Evolutionary conservation across 2,329 filamentous ascomycete genomes (phyloP), one percentile per base, ranked within the genome.

Genomic region (Aspergillus sp.): DNA sequence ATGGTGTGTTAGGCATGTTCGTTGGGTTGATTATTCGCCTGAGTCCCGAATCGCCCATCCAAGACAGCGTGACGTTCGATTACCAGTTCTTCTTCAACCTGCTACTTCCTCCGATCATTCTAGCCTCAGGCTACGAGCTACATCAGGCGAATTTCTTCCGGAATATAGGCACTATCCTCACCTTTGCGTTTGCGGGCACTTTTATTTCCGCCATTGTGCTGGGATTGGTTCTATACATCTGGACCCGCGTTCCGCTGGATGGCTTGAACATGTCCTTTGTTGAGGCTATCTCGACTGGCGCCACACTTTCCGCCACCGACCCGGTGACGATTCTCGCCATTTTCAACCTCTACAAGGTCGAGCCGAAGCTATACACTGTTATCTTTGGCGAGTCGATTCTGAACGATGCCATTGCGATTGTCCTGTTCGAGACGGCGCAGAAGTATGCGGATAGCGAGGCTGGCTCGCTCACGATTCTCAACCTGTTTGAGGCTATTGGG

Each of bases 71-170:
- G 61, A 95, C 86, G 68, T 98, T 98, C 75, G 87, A 97, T 73
- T 96, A 96, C 66, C 90, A 97, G 64, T 95, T 97, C 75, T 98
- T 98, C 77, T 98, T 98, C 77, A 98, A 98, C 68, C 81, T 98
- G 37, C 81, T 98, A 9, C 86, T 98, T n/a, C 93, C 93, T 32
- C 93, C 93, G 44, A 98, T 98, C 64, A 98, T 98, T 64, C 78
- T 98, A 27, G 91, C 90, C 11, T 96, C 91, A 11, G 93, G 93
- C 43, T 98, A 97, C 71, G 93, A 98, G 69, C 71, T 98, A 48
- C 93, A 98, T 67, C 93, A 98, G 72, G 90, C 88, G 57, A 98
- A 98, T 72, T 98, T 98, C 78, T 98, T 98, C 71, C 86, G 91
- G 53, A 95, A 98, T 61, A 95, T 97, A 49, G 91, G 93, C 49